Evolutionary conservation across 352 stramenopile genomes (phyloP).

Genomic region (Globisporangium nodosum): DNA sequence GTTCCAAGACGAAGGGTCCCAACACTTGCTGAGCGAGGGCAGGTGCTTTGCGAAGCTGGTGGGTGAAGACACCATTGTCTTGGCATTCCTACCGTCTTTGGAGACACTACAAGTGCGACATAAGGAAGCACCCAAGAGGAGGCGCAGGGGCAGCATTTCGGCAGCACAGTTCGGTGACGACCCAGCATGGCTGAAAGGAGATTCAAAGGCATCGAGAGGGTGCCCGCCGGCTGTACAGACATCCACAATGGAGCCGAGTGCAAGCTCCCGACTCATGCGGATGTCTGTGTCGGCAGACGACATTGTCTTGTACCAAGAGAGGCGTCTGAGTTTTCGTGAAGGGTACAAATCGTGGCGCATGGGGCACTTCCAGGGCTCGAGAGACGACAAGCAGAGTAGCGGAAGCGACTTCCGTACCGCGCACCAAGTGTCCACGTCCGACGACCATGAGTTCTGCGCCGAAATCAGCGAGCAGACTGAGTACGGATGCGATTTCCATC

Average conservation of each 20-base stretch:
- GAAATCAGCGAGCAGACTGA: slow-evolving; percentile 45
- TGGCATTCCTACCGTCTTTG: slow-evolving; percentile 75
- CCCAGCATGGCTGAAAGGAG: slow-evolving; percentile 3
- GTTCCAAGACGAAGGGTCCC: slow-evolving; percentile 30
- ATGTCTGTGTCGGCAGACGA: slow-evolving; percentile 80
- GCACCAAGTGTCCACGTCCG: slow-evolving; percentile 42
- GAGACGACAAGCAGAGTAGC: slow-evolving; percentile 63
- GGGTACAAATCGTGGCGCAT: slow-evolving; percentile 85
- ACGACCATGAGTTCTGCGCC: slow-evolving; percentile 79
- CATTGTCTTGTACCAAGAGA: slow-evolving; percentile 81
- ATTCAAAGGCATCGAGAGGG: slow-evolving; percentile 3
- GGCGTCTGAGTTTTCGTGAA: slow-evolving; percentile 71
- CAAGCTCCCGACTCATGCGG: slow-evolving; percentile 28
- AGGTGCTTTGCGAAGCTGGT: slow-evolving; percentile 86
- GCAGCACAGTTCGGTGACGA: slow-evolving; percentile 2
- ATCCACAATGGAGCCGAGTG: slow-evolving; percentile 13
- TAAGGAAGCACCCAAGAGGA: slow-evolving; percentile 18
- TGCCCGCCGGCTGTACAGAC: not conserved
- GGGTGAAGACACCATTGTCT: slow-evolving; percentile 57
- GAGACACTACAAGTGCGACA: slow-evolving; percentile 41
- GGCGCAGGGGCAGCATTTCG: slow-evolving; percentile 5
- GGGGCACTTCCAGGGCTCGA: slow-evolving; percentile 66
- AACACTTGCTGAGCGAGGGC: slow-evolving; percentile 50
- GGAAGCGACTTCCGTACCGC: slow-evolving; percentile 40
- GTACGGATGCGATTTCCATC: slow-evolving; percentile 67